phyloP scores from a whole-genome alignment of 1,284 basidiomycete genomes.

The Moesziomyces sp. region DNA sequence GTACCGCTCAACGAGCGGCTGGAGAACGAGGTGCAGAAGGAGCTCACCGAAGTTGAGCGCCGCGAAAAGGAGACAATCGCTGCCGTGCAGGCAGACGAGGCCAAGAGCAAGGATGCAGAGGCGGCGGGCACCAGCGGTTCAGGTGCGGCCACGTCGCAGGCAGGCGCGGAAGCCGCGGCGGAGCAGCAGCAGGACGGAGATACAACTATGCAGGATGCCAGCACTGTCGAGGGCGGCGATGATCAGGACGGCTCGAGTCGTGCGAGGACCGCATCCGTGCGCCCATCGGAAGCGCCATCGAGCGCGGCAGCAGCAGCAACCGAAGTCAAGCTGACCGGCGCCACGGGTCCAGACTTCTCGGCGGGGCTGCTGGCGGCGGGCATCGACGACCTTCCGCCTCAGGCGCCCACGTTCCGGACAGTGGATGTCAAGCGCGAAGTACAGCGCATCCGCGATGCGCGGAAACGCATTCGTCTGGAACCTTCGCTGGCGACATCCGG shows the following conservation, averaged over 20 bases:
- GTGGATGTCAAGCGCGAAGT: constrained; percentile 92
- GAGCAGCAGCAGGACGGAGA: constrained; percentile 34
- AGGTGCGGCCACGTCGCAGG: constrained; percentile 5
- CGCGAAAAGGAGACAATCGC: constrained; percentile 40
- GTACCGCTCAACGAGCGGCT: constrained; percentile 62
- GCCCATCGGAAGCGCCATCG: constrained; percentile 28
- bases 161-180: constrained; percentile 5
- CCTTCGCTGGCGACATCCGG: constrained; percentile 24
- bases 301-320: constrained; percentile 11
- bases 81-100: constrained; percentile 37
- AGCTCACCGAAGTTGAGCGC: constrained; percentile 52
- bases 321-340: neutral
- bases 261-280: constrained; percentile 27
- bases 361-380: constrained; percentile 72
- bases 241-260: constrained; percentile 13
- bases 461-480: constrained; percentile 63
- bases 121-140: constrained; percentile 9
- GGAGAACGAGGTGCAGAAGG: constrained; percentile 60
- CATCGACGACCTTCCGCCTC: constrained; percentile 79
- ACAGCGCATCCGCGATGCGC: constrained; percentile 84
- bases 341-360: constrained; percentile 33
- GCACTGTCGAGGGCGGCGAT: constrained; percentile 7
- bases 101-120: constrained; percentile 26
- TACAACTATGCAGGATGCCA: constrained; percentile 39
- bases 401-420: constrained; percentile 81